Base-by-base conservation (phyloP, 2,329 filamentous ascomycete species). In the Ophiostoma triangulosporum region DNA sequence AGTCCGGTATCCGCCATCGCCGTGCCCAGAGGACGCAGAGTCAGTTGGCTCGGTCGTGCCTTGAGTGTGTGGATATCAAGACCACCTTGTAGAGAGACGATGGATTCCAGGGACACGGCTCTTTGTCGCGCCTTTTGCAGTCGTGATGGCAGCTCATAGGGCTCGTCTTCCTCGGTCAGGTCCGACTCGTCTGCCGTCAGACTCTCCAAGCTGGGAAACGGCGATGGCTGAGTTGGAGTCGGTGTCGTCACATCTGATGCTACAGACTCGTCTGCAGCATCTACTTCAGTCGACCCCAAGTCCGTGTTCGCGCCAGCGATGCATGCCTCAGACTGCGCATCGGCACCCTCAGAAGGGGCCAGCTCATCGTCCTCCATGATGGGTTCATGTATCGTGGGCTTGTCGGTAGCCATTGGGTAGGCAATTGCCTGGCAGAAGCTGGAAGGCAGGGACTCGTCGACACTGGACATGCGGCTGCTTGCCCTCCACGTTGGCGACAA, bases 31-130 rank as follows among this genome's bases (percentile, higher is more conserved):
- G 73, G 71, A 50, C 75, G 64, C 57, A 80, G 63, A 22, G 83
- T 78, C 55, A 93, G 76, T 62, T 94, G 87, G 32, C 85, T 87
- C 0, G 88, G 87, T 4, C 86, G 79, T 1, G 77, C 75, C 61
- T 84, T 83, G 4, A 94, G 73, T 0, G 86, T 89, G 65, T 95
- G 89, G 50, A 95, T 94, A 64, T 96, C 91, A 65, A 95, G 83
- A 2, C 89, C 89, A 4, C 88, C 89, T 0, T 83, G 80, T 1
- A 95, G 77, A 0, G 90, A 96, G 60, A 96, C 78, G 57, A 96
- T 83, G 17, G 88, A 95, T 64, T 96, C 90, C 61, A 95, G 88
- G 1, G 90, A 95, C 2, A 81, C 64, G 3, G 81, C 75, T 31
- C 84, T 82, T 38, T 80, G 84, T 4, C 90, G 67, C 2, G 50